Conservation (phyloP, 78 protist genomes). For the Bigelowiella natans region DNA sequence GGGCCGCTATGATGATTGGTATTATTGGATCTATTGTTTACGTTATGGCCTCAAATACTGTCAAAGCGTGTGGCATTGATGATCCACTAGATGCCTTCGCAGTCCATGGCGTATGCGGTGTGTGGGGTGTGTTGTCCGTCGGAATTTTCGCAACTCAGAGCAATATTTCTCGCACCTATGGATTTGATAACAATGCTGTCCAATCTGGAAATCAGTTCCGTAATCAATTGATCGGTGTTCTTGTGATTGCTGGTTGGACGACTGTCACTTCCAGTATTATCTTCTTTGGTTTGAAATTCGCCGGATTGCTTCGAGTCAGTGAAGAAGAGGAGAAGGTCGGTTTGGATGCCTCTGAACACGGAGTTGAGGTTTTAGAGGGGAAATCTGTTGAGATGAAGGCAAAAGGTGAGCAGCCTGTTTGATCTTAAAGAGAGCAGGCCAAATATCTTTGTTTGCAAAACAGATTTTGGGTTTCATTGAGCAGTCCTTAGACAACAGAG, state of each 20-base stretch:
- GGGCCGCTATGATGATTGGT: constrained; percentile 32
- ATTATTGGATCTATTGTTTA: neutral
- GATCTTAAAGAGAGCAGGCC: no score
- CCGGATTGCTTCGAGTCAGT: neutral
- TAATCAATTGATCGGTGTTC: no score
- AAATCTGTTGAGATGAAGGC: no score
- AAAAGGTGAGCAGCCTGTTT: no score
- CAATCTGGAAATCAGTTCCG: no score
- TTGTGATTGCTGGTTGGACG: neutral
- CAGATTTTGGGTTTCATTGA: no score
- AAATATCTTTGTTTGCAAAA: no score
- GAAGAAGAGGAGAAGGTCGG: neutral
- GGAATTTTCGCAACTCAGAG: neutral
- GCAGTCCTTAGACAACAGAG: no score
- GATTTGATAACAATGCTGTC: no score
- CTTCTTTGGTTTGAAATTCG: neutral
- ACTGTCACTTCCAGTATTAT: no score
- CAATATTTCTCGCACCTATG: no score
- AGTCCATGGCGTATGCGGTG: constrained; percentile 61
- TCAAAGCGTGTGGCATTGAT: constrained; percentile 44
- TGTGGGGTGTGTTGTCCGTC: constrained; percentile 14
- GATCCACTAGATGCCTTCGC: constrained; percentile 67
- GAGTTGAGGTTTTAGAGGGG: no score
- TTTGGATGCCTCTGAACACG: constrained; percentile 6
- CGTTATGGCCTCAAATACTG: neutral